Percentiles rank a stretch among this genome's conserved stretches.
Evolutionary conservation across 139 green algal genomes (phyloP).

Genomic region (Closterium sp.): DNA sequence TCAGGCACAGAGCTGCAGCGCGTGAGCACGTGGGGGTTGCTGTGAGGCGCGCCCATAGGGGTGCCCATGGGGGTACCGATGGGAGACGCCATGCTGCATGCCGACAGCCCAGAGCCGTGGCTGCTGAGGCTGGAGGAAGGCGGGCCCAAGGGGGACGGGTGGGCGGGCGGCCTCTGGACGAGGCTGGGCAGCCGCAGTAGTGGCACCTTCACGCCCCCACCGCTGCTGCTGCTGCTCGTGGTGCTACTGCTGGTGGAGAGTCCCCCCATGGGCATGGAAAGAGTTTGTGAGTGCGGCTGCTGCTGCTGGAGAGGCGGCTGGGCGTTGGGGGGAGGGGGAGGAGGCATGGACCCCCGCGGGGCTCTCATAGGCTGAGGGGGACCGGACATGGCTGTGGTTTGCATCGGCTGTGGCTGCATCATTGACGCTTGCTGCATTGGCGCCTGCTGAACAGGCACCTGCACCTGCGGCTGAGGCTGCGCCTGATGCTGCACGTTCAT

Average conservation of each 20-base stretch:
- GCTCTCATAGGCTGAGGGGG: background rate
- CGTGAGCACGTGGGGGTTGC: background rate
- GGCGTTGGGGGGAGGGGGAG: background rate
- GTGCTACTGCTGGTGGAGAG: background rate
- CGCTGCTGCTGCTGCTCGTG: background rate
- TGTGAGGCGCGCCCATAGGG: background rate
- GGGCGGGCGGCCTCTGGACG: background rate
- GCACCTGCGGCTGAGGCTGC: too few relatives aligned
- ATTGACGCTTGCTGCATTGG: background rate
- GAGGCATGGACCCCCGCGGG: background rate
- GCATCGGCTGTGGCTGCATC: background rate
- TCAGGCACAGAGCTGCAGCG: background rate
- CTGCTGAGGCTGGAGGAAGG: background rate
- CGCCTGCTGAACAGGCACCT: background rate
- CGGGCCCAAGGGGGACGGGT: background rate
- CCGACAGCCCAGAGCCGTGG: background rate
- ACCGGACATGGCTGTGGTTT: background rate
- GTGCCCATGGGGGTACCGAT: background rate
- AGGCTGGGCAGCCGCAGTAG: background rate
- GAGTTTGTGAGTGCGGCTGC: background rate
- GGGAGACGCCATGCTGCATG: background rate
- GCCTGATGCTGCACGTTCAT: background rate
- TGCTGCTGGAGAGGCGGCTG: background rate
- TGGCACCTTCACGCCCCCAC: background rate
- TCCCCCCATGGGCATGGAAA: background rate